Percentiles rank a stretch among this genome's conserved stretches.
Conservation (phyloP, 2,329 filamentous ascomycete species). For the Chaetomiaceae sp. region DNA sequence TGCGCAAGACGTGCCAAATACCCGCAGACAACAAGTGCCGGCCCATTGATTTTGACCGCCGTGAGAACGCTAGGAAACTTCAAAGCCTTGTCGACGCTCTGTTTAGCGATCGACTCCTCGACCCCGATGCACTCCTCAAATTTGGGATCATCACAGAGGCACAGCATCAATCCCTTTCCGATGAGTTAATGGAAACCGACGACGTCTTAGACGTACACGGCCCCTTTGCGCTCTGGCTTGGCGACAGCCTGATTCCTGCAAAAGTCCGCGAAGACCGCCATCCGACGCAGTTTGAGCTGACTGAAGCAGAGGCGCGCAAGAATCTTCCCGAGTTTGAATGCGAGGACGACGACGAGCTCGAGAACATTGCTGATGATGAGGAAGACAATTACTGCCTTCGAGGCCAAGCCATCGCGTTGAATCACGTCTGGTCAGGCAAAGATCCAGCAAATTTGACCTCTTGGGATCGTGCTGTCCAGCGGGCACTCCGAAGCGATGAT, state of each 20-base stretch:
- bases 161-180: constrained; percentile 60
- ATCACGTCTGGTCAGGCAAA: constrained; percentile 38
- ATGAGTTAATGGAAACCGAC: constrained; percentile 37
- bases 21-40: constrained; percentile 26
- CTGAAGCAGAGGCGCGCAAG: constrained; percentile 13
- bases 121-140: constrained; percentile 49
- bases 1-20: constrained; percentile 39
- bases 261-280: constrained; percentile 34
- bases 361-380: constrained; percentile 36
- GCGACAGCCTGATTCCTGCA: constrained; percentile 46
- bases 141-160: constrained; percentile 55
- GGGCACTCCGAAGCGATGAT: constrained; percentile 37
- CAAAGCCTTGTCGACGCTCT: constrained; percentile 39
- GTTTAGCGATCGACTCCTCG: constrained; percentile 44
- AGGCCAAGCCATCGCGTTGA: constrained; percentile 41
- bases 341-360: constrained; percentile 41
- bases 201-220: constrained; percentile 18
- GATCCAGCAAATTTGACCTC: constrained; percentile 24
- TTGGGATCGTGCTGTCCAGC: constrained; percentile 15
- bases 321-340: constrained; percentile 48
- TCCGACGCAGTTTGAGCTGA: constrained; percentile 41
- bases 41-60: constrained; percentile 29
- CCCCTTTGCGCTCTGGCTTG: constrained; percentile 40
- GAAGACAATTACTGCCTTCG: constrained; percentile 38
- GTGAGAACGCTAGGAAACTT: constrained; percentile 34